Evolutionary conservation across 2,329 filamentous ascomycete genomes (phyloP).

Genomic region (Lachnellula willkommii): DNA sequence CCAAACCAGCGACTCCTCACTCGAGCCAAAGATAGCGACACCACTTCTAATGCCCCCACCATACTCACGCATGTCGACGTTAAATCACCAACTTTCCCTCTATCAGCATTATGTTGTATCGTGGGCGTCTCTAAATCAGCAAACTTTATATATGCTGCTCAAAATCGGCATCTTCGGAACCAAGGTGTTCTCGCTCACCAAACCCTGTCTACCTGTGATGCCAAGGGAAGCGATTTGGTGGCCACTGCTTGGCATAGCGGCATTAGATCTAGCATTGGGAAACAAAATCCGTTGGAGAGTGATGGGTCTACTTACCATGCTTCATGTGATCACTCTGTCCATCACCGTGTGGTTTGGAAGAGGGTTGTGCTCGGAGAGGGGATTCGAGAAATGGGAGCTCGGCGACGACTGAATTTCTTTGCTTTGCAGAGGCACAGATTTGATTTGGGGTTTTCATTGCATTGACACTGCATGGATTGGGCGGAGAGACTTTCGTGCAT

Average conservation of each 20-base stretch:
- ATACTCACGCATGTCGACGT: constrained; percentile 29
- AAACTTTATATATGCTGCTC: constrained; percentile 34
- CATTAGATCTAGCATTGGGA: constrained; percentile 52
- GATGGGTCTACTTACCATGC: constrained; percentile 38
- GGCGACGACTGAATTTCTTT: not conserved
- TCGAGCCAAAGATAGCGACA: constrained; percentile 16
- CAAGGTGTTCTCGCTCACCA: constrained; percentile 62
- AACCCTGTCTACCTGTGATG: constrained; percentile 68
- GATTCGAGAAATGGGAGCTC: not conserved
- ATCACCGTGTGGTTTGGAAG: constrained; percentile 34
- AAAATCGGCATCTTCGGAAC: constrained; percentile 59
- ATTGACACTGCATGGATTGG: not conserved
- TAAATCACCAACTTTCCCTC: constrained; percentile 26
- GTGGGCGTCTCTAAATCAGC: constrained; percentile 30
- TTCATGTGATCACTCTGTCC: constrained; percentile 43
- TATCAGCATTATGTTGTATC: constrained; percentile 34
- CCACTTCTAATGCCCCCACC: constrained; percentile 39
- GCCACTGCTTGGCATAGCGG: constrained; percentile 63
- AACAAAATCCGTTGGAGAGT: constrained; percentile 32
- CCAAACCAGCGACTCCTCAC: not conserved
- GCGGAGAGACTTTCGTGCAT: not conserved
- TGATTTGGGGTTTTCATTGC: not conserved
- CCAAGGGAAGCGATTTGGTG: constrained; percentile 58
- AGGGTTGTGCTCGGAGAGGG: constrained; percentile 14
- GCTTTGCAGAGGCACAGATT: not conserved